Percentiles rank a stretch among this genome's conserved stretches.
Conservation (phyloP, 2,329 filamentous ascomycete genomes). For the Neonectria hederae region DNA sequence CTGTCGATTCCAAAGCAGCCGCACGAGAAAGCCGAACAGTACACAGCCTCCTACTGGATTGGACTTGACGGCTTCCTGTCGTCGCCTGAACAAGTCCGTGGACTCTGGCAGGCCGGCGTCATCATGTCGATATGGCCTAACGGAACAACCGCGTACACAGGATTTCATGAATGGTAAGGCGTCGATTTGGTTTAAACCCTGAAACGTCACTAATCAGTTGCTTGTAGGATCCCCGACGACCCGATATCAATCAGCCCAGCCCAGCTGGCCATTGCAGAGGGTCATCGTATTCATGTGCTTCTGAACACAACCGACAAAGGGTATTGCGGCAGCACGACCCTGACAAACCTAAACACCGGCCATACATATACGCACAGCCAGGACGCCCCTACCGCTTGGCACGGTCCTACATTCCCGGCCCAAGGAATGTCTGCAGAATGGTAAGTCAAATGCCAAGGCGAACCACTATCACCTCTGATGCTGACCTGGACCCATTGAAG, state of each 20-base stretch:
- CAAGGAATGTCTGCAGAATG: not conserved
- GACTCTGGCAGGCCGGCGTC: conserved; percentile 14
- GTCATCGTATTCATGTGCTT: conserved; percentile 6
- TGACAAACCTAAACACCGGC: conserved; percentile 10
- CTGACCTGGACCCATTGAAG: not conserved
- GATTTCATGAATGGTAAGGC: conserved; percentile 8
- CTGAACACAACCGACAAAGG: conserved; percentile 5
- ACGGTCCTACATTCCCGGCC: not conserved
- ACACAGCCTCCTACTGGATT: not conserved
- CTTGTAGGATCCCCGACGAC: not conserved
- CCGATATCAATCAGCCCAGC: not conserved
- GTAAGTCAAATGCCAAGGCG: not conserved
- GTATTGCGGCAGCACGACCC: conserved; percentile 4
- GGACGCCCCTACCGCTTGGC: not conserved
- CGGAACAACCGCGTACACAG: conserved; percentile 3
- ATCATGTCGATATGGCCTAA: conserved; percentile 9
- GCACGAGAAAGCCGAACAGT: not conserved
- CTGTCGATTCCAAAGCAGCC: conserved; percentile 6
- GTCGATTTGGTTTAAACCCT: not conserved
- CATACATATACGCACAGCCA: conserved; percentile 4
- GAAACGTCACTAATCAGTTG: not conserved
- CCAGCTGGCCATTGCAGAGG: not conserved
- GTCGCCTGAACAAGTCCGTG: not conserved
- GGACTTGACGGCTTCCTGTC: not conserved
- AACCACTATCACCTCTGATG: not conserved